phyloP scores from a whole-genome alignment of 1,284 basidiomycete species.

The Apiotrichum brassicae region DNA sequence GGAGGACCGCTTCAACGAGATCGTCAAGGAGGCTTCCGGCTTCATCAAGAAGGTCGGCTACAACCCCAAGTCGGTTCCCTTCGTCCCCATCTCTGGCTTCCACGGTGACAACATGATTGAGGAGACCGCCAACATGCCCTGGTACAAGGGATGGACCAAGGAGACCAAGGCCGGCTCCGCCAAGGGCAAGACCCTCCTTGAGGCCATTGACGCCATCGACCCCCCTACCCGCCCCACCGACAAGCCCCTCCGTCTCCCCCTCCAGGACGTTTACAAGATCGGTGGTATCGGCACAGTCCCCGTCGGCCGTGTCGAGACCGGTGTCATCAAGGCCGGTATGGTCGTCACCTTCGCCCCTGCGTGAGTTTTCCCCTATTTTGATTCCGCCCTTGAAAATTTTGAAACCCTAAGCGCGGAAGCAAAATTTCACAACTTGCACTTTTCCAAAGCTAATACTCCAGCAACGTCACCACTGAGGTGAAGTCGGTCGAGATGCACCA shows the following conservation, averaged over 20 bases:
- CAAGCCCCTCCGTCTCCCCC: slow-evolving; percentile 99
- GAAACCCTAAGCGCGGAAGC: slow-evolving; percentile 56
- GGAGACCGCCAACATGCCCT: slow-evolving; percentile 92
- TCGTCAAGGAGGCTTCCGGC: slow-evolving; percentile 96
- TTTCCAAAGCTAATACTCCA: too few relatives aligned
- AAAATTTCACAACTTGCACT: neutral
- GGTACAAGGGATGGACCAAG: slow-evolving; percentile 99
- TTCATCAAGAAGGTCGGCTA: slow-evolving; percentile 99
- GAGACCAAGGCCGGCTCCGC: slow-evolving; percentile 86
- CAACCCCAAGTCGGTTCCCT: slow-evolving; percentile 97
- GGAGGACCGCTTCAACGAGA: slow-evolving; percentile 99
- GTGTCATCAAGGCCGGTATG: slow-evolving; percentile 99
- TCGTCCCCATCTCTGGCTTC: slow-evolving; percentile 99
- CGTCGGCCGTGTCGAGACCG: slow-evolving; percentile 99
- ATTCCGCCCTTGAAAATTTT: too few relatives aligned
- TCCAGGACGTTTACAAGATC: slow-evolving; percentile 99
- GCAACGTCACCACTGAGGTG: slow-evolving; percentile 72
- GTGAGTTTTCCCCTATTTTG: too few relatives aligned
- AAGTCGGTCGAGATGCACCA: slow-evolving; percentile 99
- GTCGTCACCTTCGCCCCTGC: slow-evolving; percentile 92
- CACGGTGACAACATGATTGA: slow-evolving; percentile 99
- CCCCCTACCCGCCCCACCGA: slow-evolving; percentile 94
- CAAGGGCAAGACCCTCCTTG: slow-evolving; percentile 99
- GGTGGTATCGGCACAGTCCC: slow-evolving; percentile 99
- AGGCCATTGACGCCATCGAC: slow-evolving; percentile 99